phyloP scores from a whole-genome alignment of 2,329 filamentous ascomycete species.

The Pseudogymnoascus sp. region DNA sequence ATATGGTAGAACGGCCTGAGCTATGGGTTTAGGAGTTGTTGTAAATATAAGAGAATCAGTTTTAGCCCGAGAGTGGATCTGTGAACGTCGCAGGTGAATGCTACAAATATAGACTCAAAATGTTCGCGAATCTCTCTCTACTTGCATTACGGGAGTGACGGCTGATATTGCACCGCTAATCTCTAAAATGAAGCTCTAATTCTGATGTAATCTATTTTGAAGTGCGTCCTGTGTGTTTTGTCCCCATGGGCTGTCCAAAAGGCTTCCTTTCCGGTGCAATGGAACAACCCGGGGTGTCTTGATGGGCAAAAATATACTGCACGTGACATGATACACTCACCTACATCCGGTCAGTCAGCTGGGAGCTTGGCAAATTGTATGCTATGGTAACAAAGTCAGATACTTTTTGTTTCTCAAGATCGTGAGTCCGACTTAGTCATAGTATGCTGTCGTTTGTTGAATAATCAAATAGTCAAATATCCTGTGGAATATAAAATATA shows the following conservation, averaged over 20 bases:
- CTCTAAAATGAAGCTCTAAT: background rate
- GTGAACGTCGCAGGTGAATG: background rate
- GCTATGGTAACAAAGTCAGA: background rate
- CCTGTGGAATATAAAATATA: background rate
- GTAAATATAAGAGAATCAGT: slow-evolving; percentile 8
- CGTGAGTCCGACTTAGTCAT: background rate
- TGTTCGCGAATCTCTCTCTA: background rate
- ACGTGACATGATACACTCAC: background rate
- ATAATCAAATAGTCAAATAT: background rate
- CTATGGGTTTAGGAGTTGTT: slow-evolving; percentile 6
- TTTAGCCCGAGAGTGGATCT: background rate
- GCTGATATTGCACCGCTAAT: background rate
- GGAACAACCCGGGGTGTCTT: background rate
- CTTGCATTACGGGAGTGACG: background rate
- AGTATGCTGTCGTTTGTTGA: background rate
- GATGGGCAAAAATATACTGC: background rate
- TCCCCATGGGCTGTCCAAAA: background rate
- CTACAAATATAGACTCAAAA: slow-evolving; percentile 5
- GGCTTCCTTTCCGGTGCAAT: background rate
- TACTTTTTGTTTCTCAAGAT: background rate
- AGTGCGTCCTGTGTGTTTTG: background rate
- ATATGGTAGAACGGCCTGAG: slow-evolving; percentile 6
- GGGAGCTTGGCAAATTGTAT: background rate
- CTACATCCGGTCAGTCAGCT: background rate
- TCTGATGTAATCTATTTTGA: background rate